Percentiles rank a stretch among this genome's conserved stretches.
Conservation (phyloP, 768 basidiomycete species). For the Suillus bovinus region DNA sequence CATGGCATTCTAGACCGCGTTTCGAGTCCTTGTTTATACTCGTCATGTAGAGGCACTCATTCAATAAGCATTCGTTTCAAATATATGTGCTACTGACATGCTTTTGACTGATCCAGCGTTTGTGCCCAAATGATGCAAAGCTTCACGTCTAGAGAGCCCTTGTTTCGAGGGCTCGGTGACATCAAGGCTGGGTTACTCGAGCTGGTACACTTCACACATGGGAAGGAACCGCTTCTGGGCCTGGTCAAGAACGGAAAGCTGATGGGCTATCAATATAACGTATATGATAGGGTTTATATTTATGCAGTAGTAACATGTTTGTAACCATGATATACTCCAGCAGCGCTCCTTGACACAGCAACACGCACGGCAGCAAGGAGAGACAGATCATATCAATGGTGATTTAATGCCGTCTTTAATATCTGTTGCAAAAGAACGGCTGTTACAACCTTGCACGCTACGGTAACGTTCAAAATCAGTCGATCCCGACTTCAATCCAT, state of each 20-base stretch:
- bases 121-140: conserved; percentile 42
- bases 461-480: neutral
- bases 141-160: conserved; percentile 36
- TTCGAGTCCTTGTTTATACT: neutral
- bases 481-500: neutral
- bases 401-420: neutral
- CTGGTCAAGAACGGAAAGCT: conserved; percentile 64
- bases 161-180: conserved; percentile 39
- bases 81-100: neutral
- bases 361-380: neutral
- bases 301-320: neutral
- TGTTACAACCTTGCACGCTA: neutral
- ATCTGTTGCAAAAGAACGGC: neutral
- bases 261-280: conserved; percentile 32
- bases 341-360: neutral
- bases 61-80: neutral
- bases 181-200: conserved; percentile 33
- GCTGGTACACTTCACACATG: conserved; percentile 42
- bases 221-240: conserved; percentile 44
- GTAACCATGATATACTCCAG: neutral
- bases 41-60: neutral
- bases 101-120: neutral
- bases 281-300: neutral
- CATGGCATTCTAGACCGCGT: neutral
- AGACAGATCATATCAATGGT: neutral